phyloP scores from a whole-genome alignment of 1,284 basidiomycete genomes.

The Flammula alnicola region DNA sequence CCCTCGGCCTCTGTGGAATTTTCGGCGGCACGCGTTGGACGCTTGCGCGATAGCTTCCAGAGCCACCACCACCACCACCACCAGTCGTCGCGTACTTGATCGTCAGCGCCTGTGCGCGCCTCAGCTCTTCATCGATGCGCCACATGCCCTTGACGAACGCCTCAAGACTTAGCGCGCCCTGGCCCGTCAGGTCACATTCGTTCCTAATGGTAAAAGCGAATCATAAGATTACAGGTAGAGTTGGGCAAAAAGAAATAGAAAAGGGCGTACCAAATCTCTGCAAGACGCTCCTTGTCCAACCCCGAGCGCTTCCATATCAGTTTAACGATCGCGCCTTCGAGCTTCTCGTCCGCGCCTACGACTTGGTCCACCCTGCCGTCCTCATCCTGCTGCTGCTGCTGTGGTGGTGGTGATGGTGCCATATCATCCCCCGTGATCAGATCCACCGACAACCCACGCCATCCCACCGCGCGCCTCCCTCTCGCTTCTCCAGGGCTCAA shows the following conservation, averaged over 20 bases:
- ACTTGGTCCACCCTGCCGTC: conserved; percentile 37
- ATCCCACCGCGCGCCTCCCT: conserved; percentile 67
- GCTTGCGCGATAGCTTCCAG: conserved; percentile 26
- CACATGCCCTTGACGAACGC: conserved; percentile 80
- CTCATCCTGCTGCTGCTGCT: conserved; percentile 20
- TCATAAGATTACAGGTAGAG: not conserved
- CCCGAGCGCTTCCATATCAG: conserved; percentile 67
- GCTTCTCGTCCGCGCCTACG: conserved; percentile 47
- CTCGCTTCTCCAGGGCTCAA: conserved; percentile 45
- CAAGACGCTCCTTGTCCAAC: conserved; percentile 55
- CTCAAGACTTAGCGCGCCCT: conserved; percentile 64
- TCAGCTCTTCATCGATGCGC: conserved; percentile 84
- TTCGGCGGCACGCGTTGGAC: conserved; percentile 13
- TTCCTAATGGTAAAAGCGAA: conserved; percentile 50
- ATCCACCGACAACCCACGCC: conserved; percentile 79
- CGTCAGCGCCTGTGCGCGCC: conserved; percentile 54
- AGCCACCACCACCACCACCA: too few species aligned
- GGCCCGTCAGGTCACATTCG: conserved; percentile 62
- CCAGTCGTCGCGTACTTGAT: conserved; percentile 38
- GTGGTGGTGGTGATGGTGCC: conserved; percentile 19
- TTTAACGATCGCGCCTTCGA: conserved; percentile 61
- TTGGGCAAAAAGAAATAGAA: conserved; percentile 4
- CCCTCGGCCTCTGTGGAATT: conserved; percentile 25
- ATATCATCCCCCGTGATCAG: conserved; percentile 55
- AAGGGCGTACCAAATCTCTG: conserved; percentile 64